A percentile compares a stretch with the other conserved stretches of the same genome.
Conservation (phyloP, 371 early-diverging fungal genomes). For the Syncephalastrum monosporum region DNA sequence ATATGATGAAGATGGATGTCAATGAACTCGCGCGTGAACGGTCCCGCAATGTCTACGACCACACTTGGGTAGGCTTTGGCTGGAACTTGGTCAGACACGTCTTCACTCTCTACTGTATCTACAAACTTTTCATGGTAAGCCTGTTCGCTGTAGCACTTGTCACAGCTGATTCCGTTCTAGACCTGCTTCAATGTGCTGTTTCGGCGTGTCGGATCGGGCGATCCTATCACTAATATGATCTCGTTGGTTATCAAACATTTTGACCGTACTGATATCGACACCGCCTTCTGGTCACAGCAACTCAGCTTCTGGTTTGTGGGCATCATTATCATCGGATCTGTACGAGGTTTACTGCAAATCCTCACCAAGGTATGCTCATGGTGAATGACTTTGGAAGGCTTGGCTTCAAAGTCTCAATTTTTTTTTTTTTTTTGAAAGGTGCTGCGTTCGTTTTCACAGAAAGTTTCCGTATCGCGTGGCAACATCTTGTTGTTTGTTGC, state of each 20-base stretch:
- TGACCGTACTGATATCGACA: constrained; percentile 65
- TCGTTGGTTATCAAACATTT: constrained; percentile 65
- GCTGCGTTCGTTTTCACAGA: constrained; percentile 62
- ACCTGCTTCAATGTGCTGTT: constrained; percentile 78
- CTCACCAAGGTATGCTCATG: constrained; percentile 63
- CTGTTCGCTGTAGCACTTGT: not conserved
- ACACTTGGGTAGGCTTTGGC: constrained; percentile 77
- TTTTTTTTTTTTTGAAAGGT: constrained; percentile 36
- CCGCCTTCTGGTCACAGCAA: constrained; percentile 87
- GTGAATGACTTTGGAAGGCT: not conserved
- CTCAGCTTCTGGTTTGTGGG: constrained; percentile 91
- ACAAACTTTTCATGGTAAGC: constrained; percentile 76
- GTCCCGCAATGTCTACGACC: constrained; percentile 4
- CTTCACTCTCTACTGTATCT: constrained; percentile 88
- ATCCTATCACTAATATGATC: constrained; percentile 84
- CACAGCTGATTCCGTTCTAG: constrained; percentile 25
- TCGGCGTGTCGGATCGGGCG: constrained; percentile 70
- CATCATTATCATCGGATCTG: constrained; percentile 80
- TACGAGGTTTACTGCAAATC: constrained; percentile 83
- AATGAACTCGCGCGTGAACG: constrained; percentile 33
- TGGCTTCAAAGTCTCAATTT: not conserved
- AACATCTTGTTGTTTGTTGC: constrained; percentile 78
- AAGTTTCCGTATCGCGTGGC: constrained; percentile 56
- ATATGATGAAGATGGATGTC: constrained; percentile 36
- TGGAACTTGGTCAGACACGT: constrained; percentile 75